Percentiles rank a stretch among this genome's conserved stretches.
Evolutionary conservation across 495 filamentous ascomycete genomes (phyloP).

Genomic region (Chaetomium cochliodes): DNA sequence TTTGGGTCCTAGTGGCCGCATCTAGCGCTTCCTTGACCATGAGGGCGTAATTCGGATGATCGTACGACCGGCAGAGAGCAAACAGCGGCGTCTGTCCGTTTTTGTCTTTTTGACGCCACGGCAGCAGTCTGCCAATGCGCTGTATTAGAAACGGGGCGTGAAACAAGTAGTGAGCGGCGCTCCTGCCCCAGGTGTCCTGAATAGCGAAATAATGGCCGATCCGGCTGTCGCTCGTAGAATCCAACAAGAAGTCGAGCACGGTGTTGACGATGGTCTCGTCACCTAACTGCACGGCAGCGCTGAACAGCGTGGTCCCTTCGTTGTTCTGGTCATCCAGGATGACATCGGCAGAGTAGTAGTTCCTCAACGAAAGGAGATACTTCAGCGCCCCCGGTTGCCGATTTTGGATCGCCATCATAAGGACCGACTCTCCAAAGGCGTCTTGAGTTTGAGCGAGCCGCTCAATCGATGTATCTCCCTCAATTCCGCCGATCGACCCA

Average conservation of each 20-base stretch:
- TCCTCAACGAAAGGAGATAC: slow-evolving; percentile 73
- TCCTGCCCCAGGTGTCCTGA: slow-evolving; percentile 82
- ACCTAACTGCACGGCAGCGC: slow-evolving; percentile 91
- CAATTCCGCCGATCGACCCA: slow-evolving; percentile 70
- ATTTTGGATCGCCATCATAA: slow-evolving; percentile 94
- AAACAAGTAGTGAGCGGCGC: slow-evolving; percentile 94
- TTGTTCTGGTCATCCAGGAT: slow-evolving; percentile 82
- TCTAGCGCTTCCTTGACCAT: slow-evolving; percentile 83
- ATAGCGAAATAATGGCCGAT: slow-evolving; percentile 65
- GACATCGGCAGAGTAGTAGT: slow-evolving; percentile 66
- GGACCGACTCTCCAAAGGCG: slow-evolving; percentile 75
- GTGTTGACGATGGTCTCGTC: slow-evolving; percentile 70
- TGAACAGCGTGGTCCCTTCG: slow-evolving; percentile 85
- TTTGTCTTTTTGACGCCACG: slow-evolving; percentile 88
- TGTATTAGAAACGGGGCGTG: slow-evolving; percentile 78
- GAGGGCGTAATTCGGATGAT: slow-evolving; percentile 77
- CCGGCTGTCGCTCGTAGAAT: slow-evolving; percentile 40
- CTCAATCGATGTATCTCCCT: slow-evolving; percentile 83
- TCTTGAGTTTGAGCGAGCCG: slow-evolving; percentile 79
- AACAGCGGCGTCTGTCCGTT: slow-evolving; percentile 97
- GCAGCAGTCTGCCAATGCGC: slow-evolving; percentile 69
- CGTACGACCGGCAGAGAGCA: slow-evolving; percentile 91
- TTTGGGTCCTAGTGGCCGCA: slow-evolving; percentile 70
- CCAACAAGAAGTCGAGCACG: slow-evolving; percentile 62
- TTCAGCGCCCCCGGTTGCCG: slow-evolving; percentile 64